Percentiles rank a stretch among this genome's conserved stretches.
These are phyloP conservation scores for Neurospora sublineolata DNA, from an alignment of 495 filamentous ascomycete species.

Conservation along the genomic window DNA sequence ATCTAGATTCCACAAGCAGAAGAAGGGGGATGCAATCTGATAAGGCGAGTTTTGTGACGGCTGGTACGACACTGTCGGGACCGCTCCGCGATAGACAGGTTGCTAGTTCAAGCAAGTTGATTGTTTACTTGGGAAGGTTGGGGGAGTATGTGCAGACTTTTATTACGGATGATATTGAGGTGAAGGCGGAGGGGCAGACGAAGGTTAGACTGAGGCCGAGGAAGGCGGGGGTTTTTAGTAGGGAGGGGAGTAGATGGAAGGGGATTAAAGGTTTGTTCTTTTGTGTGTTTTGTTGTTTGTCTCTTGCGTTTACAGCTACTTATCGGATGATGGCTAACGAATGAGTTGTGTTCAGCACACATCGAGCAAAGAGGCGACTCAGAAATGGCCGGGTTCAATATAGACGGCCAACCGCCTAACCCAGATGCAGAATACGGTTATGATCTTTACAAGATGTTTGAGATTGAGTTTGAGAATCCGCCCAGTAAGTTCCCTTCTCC, in stretches of 20 bases:
- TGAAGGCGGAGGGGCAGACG: conserved; percentile 18
- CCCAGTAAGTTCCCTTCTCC: conserved; percentile 13
- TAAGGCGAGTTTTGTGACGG: conserved; percentile 21
- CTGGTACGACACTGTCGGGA: conserved; percentile 21
- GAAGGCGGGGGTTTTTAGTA: conserved; percentile 11
- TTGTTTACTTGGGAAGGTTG: conserved; percentile 20
- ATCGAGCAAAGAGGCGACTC: conserved; percentile 11
- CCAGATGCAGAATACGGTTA: conserved; percentile 17
- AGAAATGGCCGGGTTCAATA: conserved; percentile 21
- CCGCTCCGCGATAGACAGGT: conserved; percentile 20
- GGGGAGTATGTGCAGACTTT: conserved; percentile 22
- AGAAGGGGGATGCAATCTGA: conserved; percentile 11
- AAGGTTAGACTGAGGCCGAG: conserved; percentile 20
- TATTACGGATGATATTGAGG: conserved; percentile 23
- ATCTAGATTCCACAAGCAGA: background rate
- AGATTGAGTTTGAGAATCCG: conserved; percentile 29
- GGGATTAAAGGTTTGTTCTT: conserved; percentile 17
- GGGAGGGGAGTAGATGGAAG: conserved; percentile 18
- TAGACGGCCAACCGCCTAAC: conserved; percentile 16
- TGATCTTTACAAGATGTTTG: conserved; percentile 26
- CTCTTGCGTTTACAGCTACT: background rate
- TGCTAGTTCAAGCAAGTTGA: conserved; percentile 13
- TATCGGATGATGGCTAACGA: background rate
- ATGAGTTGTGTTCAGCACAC: conserved; percentile 9
- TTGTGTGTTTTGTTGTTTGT: background rate